Conservation (phyloP, 2,329 filamentous ascomycete species). For the Coniochaeta prunicola region DNA sequence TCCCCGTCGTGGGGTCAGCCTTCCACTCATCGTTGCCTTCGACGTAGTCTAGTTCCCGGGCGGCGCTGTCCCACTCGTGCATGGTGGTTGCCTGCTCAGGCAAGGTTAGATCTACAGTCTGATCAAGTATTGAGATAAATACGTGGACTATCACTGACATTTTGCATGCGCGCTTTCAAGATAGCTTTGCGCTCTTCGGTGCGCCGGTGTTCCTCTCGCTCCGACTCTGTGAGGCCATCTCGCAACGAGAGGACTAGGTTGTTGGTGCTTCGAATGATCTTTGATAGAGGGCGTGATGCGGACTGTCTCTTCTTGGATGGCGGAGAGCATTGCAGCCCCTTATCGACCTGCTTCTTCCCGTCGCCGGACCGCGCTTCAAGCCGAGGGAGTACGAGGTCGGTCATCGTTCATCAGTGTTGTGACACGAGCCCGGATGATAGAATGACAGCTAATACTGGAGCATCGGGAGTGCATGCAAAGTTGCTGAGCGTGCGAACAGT, state of each 20-base stretch:
- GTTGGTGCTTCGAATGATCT: slow-evolving; percentile 24
- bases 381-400: neutral
- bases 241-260: slow-evolving; percentile 37
- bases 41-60: slow-evolving; percentile 67
- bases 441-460: neutral
- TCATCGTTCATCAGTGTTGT: neutral
- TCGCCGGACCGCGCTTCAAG: neutral
- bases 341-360: neutral
- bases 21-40: slow-evolving; percentile 85
- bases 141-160: slow-evolving; percentile 37
- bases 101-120: slow-evolving; percentile 6
- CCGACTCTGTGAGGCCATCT: slow-evolving; percentile 44
- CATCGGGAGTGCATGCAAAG: neutral
- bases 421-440: neutral
- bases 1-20: slow-evolving; percentile 47
- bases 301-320: neutral
- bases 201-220: slow-evolving; percentile 38
- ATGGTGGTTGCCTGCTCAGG: slow-evolving; percentile 54
- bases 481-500: neutral
- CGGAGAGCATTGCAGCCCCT: neutral
- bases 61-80: slow-evolving; percentile 68
- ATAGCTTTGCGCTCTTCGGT: slow-evolving; percentile 55
- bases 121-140: neutral
- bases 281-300: slow-evolving; percentile 7
- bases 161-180: slow-evolving; percentile 56